Conservation (phyloP, 2,329 filamentous ascomycete species). For the Curvularia sp. region DNA sequence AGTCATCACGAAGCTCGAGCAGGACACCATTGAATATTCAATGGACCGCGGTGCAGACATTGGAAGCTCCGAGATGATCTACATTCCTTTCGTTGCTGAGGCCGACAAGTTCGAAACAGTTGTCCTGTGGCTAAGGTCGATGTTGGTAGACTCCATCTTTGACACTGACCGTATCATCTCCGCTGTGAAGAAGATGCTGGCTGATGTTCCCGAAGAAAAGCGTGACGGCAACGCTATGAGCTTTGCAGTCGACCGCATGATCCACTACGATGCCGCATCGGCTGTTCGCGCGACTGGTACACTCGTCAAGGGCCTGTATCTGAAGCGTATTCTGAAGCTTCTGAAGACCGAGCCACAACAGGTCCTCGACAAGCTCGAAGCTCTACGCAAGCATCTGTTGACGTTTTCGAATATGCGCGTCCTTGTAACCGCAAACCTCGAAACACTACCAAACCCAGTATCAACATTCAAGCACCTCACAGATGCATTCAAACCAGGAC, state of each 20-base stretch:
- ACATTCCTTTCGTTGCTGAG: constrained; percentile 84
- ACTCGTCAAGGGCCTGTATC: constrained; percentile 84
- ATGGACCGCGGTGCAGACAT: constrained; percentile 72
- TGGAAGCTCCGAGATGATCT: constrained; percentile 81
- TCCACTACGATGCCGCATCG: constrained; percentile 80
- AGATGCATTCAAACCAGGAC: constrained; percentile 58
- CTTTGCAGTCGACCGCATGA: constrained; percentile 70
- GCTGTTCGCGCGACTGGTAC: constrained; percentile 79
- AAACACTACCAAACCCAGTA: constrained; percentile 75
- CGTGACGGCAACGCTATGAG: constrained; percentile 77
- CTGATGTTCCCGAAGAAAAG: constrained; percentile 91
- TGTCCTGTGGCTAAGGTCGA: constrained; percentile 81
- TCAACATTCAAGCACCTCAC: constrained; percentile 74
- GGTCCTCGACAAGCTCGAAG: constrained; percentile 79
- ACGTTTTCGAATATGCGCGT: constrained; percentile 85
- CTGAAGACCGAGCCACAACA: constrained; percentile 76
- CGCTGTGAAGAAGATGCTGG: constrained; percentile 79
- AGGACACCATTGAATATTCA: constrained; percentile 84
- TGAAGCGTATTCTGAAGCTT: constrained; percentile 83
- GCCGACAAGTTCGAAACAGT: constrained; percentile 83
- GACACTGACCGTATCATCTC: constrained; percentile 71
- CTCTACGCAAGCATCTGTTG: constrained; percentile 77
- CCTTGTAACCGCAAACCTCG: constrained; percentile 81
- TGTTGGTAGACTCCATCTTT: constrained; percentile 90
- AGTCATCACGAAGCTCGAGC: constrained; percentile 88